A percentile compares a stretch with the other conserved stretches of the same genome.
Conservation (phyloP, 352 stramenopile species). For the Phytophthora pluvialis region DNA sequence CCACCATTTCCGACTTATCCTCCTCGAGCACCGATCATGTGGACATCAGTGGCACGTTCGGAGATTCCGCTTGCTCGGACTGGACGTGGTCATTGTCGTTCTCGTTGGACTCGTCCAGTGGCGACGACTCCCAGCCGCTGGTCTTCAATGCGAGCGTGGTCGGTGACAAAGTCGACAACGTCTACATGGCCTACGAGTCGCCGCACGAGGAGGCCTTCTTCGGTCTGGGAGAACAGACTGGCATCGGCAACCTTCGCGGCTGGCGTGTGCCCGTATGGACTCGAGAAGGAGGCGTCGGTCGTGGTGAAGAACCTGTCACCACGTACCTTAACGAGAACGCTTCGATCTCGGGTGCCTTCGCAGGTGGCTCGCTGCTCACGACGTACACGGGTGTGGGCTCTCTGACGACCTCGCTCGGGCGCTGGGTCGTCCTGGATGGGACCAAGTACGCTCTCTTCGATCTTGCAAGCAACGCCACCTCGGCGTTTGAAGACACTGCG, state of each 20-base stretch:
- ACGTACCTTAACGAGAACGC: constrained; percentile 35
- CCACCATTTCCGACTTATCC: neutral
- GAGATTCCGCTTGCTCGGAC: constrained; percentile 14
- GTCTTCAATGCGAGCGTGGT: constrained; percentile 32
- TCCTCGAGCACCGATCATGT: constrained; percentile 18
- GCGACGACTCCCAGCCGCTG: constrained; percentile 21
- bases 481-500: constrained; percentile 36
- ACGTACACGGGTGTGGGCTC: constrained; percentile 34
- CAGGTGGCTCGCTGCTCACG: constrained; percentile 28
- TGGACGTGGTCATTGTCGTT: constrained; percentile 29
- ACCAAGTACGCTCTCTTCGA: constrained; percentile 36
- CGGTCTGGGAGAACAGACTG: constrained; percentile 29
- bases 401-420: constrained; percentile 24
- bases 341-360: constrained; percentile 29
- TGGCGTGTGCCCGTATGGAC: constrained; percentile 35
- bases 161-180: constrained; percentile 27
- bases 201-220: constrained; percentile 34
- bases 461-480: constrained; percentile 29
- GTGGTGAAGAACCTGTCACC: constrained; percentile 32
- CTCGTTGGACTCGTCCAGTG: constrained; percentile 2
- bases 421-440: constrained; percentile 30
- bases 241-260: constrained; percentile 33
- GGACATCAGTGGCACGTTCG: constrained; percentile 20
- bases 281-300: constrained; percentile 30
- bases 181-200: constrained; percentile 36